These are phyloP conservation scores for Angophora floribunda DNA, from an alignment of 345 rosid genomes.

Conservation along the genomic window DNA sequence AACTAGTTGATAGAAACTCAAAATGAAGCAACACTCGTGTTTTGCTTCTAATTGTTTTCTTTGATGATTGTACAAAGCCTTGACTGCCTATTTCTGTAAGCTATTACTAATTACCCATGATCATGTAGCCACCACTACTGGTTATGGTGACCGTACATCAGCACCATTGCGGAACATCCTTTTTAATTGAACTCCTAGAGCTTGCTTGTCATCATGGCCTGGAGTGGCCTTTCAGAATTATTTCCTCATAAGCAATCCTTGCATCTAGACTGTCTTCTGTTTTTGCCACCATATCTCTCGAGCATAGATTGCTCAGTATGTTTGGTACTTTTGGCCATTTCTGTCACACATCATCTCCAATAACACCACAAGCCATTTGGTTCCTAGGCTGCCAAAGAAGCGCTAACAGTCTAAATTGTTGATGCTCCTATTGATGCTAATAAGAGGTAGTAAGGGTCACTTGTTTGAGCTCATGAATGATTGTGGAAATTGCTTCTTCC, in stretches of 20 bases:
- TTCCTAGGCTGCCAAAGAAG: not conserved
- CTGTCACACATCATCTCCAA: not conserved
- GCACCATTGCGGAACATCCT: not conserved
- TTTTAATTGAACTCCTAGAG: not conserved
- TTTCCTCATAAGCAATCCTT: not conserved
- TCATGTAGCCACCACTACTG: rapidly evolving
- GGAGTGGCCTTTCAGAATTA: not conserved
- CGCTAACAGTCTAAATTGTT: not conserved
- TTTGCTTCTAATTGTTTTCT: not conserved
- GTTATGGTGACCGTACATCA: not conserved
- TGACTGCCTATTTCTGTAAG: not conserved
- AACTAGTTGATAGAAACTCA: not conserved
- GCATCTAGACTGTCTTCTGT: not conserved
- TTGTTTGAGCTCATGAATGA: not conserved
- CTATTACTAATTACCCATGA: not conserved
- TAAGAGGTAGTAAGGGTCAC: not conserved
- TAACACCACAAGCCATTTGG: not conserved
- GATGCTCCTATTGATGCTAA: not conserved
- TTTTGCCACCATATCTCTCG: not conserved
- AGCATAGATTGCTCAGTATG: not conserved
- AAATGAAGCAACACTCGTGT: not conserved
- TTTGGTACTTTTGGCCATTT: not conserved
- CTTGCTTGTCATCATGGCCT: not conserved
- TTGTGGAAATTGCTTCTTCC: not conserved
- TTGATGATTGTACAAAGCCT: not conserved